Conservation (phyloP, 2,329 filamentous ascomycete genomes). For the Lachnellula arida region DNA sequence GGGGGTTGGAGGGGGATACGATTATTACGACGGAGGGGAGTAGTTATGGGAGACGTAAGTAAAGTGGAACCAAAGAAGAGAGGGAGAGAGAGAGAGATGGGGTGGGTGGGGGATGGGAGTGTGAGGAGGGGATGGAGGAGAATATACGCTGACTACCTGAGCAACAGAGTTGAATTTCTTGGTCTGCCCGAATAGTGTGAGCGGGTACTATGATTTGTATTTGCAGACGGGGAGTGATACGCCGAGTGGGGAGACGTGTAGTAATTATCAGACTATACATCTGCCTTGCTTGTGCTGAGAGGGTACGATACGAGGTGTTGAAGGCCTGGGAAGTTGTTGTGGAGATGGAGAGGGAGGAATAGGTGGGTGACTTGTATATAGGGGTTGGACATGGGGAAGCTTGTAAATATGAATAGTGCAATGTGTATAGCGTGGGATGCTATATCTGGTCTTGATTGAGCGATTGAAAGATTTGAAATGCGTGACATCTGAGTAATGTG, state of each 20-base stretch:
- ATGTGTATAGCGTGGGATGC: too few species aligned
- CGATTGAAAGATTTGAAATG: too few species aligned
- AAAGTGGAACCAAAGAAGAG: neutral
- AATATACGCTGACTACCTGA: neutral
- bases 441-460: too few species aligned
- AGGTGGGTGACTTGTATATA: neutral
- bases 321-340: neutral
- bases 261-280: constrained; percentile 51
- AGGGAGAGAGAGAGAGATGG: neutral
- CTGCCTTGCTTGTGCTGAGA: constrained; percentile 33
- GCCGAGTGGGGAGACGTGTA: constrained; percentile 46
- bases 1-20: constrained; percentile 45
- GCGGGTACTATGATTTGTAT: constrained; percentile 45
- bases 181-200: constrained; percentile 39
- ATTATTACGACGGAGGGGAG: constrained; percentile 44
- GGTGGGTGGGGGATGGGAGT: too few species aligned
- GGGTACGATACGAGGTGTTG: neutral
- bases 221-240: constrained; percentile 48
- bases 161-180: constrained; percentile 46
- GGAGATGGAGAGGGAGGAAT: neutral
- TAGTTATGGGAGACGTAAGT: constrained; percentile 38
- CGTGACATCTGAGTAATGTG: neutral
- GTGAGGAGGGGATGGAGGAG: neutral
- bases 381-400: neutral
- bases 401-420: neutral